Conservation (phyloP, 1,284 basidiomycete species). For the Rhodotorula sp. region DNA sequence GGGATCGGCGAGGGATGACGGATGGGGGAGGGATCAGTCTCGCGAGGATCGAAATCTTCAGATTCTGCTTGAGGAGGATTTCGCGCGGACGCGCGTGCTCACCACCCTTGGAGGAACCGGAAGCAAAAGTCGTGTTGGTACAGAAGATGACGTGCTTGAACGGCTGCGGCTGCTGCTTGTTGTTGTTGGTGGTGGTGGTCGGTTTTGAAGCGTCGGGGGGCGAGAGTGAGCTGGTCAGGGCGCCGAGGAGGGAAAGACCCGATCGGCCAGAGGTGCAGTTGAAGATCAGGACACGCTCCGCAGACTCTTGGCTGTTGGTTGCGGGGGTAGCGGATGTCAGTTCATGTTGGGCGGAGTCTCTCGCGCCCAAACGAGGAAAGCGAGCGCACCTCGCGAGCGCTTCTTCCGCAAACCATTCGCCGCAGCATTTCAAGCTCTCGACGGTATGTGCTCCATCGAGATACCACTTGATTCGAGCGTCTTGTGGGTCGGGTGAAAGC, state of each 20-base stretch:
- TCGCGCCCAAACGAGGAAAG: neutral
- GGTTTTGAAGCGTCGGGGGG: neutral
- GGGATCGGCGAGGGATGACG: neutral
- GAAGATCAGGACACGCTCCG: conserved; percentile 73
- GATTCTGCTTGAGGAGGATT: neutral
- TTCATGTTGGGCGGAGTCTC: neutral
- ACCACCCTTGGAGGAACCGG: conserved; percentile 87
- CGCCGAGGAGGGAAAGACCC: conserved; percentile 67
- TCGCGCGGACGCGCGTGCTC: conserved; percentile 43
- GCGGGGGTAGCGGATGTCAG: too few species aligned
- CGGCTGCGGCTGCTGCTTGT: conserved; percentile 62
- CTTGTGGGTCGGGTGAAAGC: conserved; percentile 61
- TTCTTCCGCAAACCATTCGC: conserved; percentile 67
- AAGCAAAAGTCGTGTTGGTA: conserved; percentile 89
- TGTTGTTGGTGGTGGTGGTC: too few species aligned
- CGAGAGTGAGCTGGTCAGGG: conserved; percentile 56
- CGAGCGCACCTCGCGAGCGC: conserved; percentile 14
- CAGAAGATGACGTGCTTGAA: conserved; percentile 91
- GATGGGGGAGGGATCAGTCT: neutral
- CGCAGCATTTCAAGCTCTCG: conserved; percentile 83
- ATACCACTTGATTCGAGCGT: conserved; percentile 69
- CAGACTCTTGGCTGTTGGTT: neutral
- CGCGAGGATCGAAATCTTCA: neutral
- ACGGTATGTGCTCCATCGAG: conserved; percentile 94
- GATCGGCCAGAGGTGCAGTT: conserved; percentile 94